Conservation (phyloP, 1,284 basidiomycete species). For the Coriolopsis trogii region DNA sequence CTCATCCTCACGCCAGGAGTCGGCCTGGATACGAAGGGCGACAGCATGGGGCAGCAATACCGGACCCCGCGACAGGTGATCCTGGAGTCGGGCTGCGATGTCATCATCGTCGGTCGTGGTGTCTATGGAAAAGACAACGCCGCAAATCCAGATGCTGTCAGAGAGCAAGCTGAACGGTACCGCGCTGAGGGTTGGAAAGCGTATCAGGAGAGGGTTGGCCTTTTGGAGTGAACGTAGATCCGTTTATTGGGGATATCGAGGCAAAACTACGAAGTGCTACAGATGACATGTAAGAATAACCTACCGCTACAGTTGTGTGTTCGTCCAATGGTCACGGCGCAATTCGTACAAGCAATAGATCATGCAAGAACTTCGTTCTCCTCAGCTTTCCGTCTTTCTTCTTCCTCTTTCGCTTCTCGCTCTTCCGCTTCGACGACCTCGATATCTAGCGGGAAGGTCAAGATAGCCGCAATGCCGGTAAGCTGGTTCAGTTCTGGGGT, state of each 20-base stretch:
- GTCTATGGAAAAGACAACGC: conserved; percentile 83
- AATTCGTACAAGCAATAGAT: conserved; percentile 1
- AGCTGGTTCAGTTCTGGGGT: conserved; percentile 95
- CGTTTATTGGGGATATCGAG: not conserved
- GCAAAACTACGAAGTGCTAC: conserved; percentile 2
- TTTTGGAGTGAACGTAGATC: not conserved
- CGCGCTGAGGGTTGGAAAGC: conserved; percentile 90
- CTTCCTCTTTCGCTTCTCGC: conserved; percentile 61
- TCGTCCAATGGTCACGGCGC: not conserved
- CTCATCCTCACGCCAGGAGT: conserved; percentile 94
- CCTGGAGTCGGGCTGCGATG: conserved; percentile 86
- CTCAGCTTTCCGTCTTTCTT: conserved; percentile 39
- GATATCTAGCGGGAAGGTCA: conserved; percentile 95
- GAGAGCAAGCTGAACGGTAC: conserved; percentile 82
- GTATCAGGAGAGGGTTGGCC: conserved; percentile 58
- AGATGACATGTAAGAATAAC: conserved; percentile 7
- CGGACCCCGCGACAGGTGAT: conserved; percentile 90
- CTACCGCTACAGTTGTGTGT: conserved; percentile 21
- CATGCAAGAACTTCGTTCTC: conserved; percentile 26
- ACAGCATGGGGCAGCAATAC: conserved; percentile 96
- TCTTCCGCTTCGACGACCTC: conserved; percentile 92
- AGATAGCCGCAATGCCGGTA: conserved; percentile 93
- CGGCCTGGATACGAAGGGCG: conserved; percentile 81
- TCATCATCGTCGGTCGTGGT: conserved; percentile 97
- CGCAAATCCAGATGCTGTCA: conserved; percentile 60